Percentiles rank a stretch among this genome's conserved stretches.
Evolutionary conservation across 176 grass and related monocot species (phyloP).

Genomic region (Urochloa ruziziensis): DNA sequence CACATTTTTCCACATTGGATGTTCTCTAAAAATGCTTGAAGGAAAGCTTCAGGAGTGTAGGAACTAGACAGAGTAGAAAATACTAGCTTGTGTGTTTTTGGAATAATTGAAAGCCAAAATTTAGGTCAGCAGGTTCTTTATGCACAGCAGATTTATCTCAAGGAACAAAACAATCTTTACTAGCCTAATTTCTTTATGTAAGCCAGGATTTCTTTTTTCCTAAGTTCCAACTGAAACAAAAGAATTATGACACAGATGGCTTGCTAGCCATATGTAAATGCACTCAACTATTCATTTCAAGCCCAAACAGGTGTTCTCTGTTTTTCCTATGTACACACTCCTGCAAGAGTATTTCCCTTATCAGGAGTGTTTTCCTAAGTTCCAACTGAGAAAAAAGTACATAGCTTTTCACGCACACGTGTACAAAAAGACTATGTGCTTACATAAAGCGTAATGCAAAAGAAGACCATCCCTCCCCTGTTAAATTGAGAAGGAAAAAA

Average conservation of each 20-base stretch:
- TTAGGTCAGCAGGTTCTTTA: neutral
- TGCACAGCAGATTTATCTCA: neutral
- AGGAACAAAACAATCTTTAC: neutral
- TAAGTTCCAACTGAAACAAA: neutral
- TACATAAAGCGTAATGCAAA: neutral
- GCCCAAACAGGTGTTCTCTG: neutral
- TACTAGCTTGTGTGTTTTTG: neutral
- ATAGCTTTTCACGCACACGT: neutral
- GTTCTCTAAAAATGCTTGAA: neutral
- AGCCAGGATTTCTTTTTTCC: no score
- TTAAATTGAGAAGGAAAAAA: neutral
- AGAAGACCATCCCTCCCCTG: neutral
- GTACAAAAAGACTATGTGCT: neutral
- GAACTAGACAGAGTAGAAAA: neutral
- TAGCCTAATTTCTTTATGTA: no score
- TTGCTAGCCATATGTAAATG: neutral
- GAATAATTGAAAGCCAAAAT: neutral
- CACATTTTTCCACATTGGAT: neutral
- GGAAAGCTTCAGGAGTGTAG: neutral
- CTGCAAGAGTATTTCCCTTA: no score
- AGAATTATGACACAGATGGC: no score
- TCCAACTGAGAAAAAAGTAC: neutral
- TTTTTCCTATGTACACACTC: neutral
- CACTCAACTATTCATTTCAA: neutral
- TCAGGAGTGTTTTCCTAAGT: neutral